Percentiles rank a stretch among this genome's conserved stretches.
phyloP scores from a whole-genome alignment of 768 basidiomycete genomes.

The Mycena crocata region DNA sequence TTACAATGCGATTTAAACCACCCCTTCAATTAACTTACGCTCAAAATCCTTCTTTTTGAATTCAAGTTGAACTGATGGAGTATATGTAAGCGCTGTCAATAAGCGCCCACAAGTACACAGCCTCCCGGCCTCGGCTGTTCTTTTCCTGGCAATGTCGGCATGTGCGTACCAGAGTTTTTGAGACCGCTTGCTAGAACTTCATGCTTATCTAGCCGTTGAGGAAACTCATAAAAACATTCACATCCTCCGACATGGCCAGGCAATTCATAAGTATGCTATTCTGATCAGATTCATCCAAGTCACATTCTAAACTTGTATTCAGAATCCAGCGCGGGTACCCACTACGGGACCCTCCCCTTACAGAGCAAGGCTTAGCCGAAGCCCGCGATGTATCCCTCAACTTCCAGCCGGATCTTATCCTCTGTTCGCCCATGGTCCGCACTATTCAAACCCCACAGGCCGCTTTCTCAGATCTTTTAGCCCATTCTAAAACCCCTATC shows the following conservation, averaged over 20 bases:
- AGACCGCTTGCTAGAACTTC: too few species aligned
- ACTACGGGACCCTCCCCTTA: conserved; percentile 33
- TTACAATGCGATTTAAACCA: too few species aligned
- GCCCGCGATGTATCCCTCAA: conserved; percentile 5
- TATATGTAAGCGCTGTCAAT: too few species aligned
- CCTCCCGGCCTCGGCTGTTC: too few species aligned
- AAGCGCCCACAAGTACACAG: too few species aligned
- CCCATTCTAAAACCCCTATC: neutral
- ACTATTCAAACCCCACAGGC: conserved; percentile 33
- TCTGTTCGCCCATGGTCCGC: conserved; percentile 35
- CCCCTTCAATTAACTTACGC: too few species aligned
- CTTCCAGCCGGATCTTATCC: conserved; percentile 33
- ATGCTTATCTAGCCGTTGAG: too few species aligned
- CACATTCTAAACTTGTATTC: neutral
- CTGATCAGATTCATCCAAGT: neutral
- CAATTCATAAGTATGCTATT: conserved; percentile 29
- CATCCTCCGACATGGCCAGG: conserved; percentile 31
- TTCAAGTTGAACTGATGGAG: too few species aligned
- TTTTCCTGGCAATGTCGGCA: too few species aligned
- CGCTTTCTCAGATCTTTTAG: conserved; percentile 18
- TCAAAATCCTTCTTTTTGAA: too few species aligned
- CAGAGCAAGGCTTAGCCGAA: conserved; percentile 29
- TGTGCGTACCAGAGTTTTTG: too few species aligned
- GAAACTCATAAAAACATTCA: conserved; percentile 25
- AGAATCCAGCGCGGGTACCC: conserved; percentile 35